A percentile compares a stretch with the other conserved stretches of the same genome.
These are phyloP conservation scores for Phoma sp. DNA, from an alignment of 2,329 filamentous ascomycete genomes.

Conservation along the genomic window DNA sequence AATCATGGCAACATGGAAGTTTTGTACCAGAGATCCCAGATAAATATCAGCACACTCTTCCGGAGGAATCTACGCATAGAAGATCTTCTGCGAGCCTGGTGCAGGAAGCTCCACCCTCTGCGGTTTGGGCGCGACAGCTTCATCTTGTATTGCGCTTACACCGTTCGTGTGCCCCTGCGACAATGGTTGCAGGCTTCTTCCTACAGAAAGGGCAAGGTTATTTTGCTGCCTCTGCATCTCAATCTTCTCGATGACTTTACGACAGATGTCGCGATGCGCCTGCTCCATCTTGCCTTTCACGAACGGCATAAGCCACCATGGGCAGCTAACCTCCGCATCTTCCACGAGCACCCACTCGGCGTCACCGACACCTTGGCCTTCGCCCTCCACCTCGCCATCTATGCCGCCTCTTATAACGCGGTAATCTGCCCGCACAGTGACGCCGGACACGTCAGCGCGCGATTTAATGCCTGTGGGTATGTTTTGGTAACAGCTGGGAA, in stretches of 20 bases:
- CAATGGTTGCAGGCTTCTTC: slow-evolving; percentile 20
- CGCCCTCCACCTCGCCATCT: slow-evolving; percentile 38
- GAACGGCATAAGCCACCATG: slow-evolving; percentile 46
- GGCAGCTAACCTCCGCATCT: slow-evolving; percentile 42
- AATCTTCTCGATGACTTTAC: slow-evolving; percentile 43
- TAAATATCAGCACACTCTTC: too few species aligned
- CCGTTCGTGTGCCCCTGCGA: background rate
- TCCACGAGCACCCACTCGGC: slow-evolving; percentile 44
- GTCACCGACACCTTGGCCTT: slow-evolving; percentile 40
- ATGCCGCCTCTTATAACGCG: slow-evolving; percentile 35
- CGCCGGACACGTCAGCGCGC: slow-evolving; percentile 38
- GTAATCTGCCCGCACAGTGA: slow-evolving; percentile 41
- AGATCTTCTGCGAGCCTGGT: slow-evolving; percentile 31
- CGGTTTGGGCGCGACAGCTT: slow-evolving; percentile 21
- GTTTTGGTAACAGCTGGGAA: slow-evolving; percentile 41
- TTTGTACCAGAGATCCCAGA: too few species aligned
- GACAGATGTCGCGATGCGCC: slow-evolving; percentile 41
- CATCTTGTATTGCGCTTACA: background rate
- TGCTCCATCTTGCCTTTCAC: slow-evolving; percentile 42
- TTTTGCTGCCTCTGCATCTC: slow-evolving; percentile 30
- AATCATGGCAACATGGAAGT: too few species aligned
- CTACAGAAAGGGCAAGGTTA: slow-evolving; percentile 22
- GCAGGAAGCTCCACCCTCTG: slow-evolving; percentile 16
- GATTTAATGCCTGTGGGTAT: slow-evolving; percentile 42
- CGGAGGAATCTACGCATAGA: slow-evolving; percentile 11